phyloP scores from a whole-genome alignment of 2,329 filamentous ascomycete genomes.

The Trichoderma hamatum region DNA sequence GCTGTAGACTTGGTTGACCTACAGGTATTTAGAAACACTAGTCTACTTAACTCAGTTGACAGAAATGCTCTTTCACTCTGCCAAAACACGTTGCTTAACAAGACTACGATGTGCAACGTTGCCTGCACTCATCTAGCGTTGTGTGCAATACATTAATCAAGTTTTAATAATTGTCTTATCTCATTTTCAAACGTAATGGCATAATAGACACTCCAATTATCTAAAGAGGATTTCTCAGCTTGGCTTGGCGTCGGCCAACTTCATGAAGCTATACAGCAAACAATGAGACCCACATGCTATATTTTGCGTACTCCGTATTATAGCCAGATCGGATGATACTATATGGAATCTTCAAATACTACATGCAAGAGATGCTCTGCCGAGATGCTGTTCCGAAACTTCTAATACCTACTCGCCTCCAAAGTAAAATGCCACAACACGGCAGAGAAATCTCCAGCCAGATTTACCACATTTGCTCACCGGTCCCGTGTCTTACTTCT shows the following conservation, averaged over 20 bases:
- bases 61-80: not conserved
- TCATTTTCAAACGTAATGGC: not conserved
- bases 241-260: not conserved
- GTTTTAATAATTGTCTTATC: not conserved
- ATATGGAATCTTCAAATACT: not conserved
- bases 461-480: not conserved
- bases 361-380: not conserved
- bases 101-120: not conserved
- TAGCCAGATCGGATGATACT: not conserved
- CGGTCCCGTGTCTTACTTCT: not conserved
- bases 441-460: not conserved
- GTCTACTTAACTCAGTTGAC: not conserved
- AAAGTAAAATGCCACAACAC: constrained; percentile 5
- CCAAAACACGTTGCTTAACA: not conserved
- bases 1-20: too few species aligned
- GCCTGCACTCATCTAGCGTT: not conserved
- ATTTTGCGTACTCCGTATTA: not conserved
- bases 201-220: not conserved
- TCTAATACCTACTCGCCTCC: not conserved
- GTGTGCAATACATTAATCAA: too few species aligned
- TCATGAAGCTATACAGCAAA: not conserved
- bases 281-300: not conserved
- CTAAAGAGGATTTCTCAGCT: not conserved
- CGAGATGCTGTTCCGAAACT: constrained; percentile 2
- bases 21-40: not conserved